These are phyloP conservation scores for Metroxylon sagu DNA, from an alignment of 176 grass and related monocot species.

Conservation along the genomic window DNA sequence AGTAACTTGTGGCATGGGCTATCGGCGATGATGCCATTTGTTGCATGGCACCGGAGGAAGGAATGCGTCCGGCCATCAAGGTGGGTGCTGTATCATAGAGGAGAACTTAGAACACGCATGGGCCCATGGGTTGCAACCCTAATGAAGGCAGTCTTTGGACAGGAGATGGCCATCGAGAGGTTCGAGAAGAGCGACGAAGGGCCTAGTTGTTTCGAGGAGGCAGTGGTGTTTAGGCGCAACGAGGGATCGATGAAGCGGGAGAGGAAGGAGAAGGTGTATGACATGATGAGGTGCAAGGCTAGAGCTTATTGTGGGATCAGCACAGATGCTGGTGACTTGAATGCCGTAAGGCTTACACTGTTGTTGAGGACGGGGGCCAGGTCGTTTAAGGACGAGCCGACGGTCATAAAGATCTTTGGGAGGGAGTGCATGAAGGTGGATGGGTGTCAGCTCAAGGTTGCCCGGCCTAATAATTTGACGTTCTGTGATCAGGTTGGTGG, in stretches of 20 bases:
- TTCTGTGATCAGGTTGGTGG: constrained; percentile 13
- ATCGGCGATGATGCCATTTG: constrained; percentile 1
- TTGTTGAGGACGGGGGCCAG: constrained; percentile 1
- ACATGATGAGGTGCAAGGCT: constrained; percentile 17
- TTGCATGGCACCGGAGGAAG: neutral
- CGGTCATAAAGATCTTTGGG: neutral
- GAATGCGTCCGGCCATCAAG: neutral
- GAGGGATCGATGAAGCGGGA: constrained; percentile 6
- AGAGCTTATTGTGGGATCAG: constrained; percentile 3
- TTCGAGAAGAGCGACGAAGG: neutral
- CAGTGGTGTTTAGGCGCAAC: constrained; percentile 11
- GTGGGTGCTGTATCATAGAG: constrained; percentile 9
- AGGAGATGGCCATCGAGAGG: neutral
- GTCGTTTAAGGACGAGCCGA: constrained; percentile 11
- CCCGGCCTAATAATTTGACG: constrained; percentile 5
- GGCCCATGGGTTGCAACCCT: neutral
- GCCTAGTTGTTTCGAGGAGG: constrained; percentile 7
- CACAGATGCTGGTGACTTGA: neutral
- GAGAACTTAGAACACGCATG: neutral
- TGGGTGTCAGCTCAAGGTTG: constrained; percentile 3
- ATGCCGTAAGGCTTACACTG: constrained; percentile 1
- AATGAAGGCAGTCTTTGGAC: neutral
- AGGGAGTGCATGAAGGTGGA: constrained; percentile 6
- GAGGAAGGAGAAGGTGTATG: constrained; percentile 7
- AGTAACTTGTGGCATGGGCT: constrained; percentile 6